These are phyloP conservation scores for Ulvella scutata DNA, from an alignment of 139 green algal species.

Conservation along the genomic window DNA sequence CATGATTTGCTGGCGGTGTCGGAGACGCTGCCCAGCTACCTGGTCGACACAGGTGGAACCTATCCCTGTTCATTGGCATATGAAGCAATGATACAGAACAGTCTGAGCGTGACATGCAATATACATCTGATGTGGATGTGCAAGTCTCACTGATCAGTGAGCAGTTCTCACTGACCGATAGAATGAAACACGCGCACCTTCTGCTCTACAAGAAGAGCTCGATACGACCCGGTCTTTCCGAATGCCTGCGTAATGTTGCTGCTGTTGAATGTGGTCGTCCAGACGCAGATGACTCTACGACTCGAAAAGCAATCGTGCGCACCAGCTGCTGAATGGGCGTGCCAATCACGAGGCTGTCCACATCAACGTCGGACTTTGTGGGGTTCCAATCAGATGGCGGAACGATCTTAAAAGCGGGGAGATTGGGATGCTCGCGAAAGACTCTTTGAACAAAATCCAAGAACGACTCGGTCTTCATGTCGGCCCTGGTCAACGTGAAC, in stretches of 20 bases:
- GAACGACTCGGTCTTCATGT: conserved; percentile 1
- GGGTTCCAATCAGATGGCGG: not conserved
- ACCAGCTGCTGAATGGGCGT: conserved; percentile 1
- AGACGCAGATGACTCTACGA: not conserved
- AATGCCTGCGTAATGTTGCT: not conserved
- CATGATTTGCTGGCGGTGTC: no score
- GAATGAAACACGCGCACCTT: no score
- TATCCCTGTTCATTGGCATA: no score
- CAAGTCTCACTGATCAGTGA: no score
- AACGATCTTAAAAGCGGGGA: not conserved
- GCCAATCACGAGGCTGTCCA: not conserved
- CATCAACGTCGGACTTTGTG: not conserved
- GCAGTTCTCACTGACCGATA: no score
- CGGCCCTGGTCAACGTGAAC: not conserved
- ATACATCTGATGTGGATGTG: no score
- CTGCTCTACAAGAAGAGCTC: conserved; percentile 13
- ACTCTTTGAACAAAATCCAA: not conserved
- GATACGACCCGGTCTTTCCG: conserved; percentile 8
- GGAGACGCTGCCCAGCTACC: no score
- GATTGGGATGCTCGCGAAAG: not conserved
- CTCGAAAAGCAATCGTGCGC: not conserved
- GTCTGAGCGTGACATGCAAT: no score
- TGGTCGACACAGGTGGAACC: no score
- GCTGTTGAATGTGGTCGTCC: not conserved
- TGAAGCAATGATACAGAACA: no score